A percentile compares a stretch with the other conserved stretches of the same genome.
Conservation (phyloP, 257 asterid species). For the Petunia secreta region DNA sequence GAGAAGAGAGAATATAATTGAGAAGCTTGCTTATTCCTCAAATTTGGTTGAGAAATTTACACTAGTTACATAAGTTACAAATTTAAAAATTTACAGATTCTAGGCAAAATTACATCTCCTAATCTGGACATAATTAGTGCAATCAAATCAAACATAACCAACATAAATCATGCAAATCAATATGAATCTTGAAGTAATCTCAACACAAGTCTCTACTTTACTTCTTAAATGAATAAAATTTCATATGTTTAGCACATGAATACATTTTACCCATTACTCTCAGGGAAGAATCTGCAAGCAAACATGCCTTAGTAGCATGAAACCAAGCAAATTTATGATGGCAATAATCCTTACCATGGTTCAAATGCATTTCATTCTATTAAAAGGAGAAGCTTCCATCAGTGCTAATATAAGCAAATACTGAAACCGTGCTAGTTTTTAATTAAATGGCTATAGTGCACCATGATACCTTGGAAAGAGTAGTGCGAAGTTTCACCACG, state of each 20-base stretch:
- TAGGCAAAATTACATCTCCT: too few relatives aligned
- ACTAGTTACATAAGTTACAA: too few relatives aligned
- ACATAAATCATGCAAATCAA: too few relatives aligned
- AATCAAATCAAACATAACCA: too few relatives aligned
- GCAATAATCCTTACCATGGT: slow-evolving; percentile 6
- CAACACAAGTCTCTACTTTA: neutral
- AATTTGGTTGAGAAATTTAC: neutral
- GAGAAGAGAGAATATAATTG: neutral
- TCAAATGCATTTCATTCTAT: neutral
- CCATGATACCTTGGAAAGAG: slow-evolving; percentile 68
- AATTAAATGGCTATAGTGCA: neutral
- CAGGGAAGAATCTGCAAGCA: neutral
- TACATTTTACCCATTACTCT: neutral
- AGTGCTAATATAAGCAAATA: neutral
- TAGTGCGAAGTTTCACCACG: slow-evolving; percentile 58
- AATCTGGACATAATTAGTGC: too few relatives aligned
- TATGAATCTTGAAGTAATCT: neutral
- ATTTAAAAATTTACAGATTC: too few relatives aligned
- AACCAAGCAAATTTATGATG: slow-evolving; percentile 14
- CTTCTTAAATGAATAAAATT: neutral
- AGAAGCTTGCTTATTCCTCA: neutral
- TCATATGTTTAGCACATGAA: neutral
- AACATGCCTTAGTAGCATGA: neutral
- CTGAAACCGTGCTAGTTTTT: neutral
- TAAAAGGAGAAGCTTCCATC: neutral